These are phyloP conservation scores for Rhinocladiella mackenziei DNA, from an alignment of 2,329 filamentous ascomycete genomes.

Conservation along the genomic window DNA sequence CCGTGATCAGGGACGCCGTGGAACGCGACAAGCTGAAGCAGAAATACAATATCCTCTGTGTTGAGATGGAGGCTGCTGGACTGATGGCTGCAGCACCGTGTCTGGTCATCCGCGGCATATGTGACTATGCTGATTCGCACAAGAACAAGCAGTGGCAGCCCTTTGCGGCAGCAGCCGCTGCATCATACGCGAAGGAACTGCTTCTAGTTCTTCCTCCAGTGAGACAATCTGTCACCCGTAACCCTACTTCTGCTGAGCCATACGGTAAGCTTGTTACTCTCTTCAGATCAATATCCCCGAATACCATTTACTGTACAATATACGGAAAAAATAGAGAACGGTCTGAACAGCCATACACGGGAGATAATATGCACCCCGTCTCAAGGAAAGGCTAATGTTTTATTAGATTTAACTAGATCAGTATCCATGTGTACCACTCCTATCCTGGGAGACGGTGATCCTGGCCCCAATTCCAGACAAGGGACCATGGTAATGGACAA, in stretches of 20 bases:
- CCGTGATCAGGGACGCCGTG: conserved; percentile 28
- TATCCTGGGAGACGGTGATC: background rate
- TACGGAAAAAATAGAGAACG: too few relatives aligned
- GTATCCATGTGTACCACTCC: background rate
- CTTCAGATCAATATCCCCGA: too few relatives aligned
- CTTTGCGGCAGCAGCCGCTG: conserved; percentile 27
- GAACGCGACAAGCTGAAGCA: conserved; percentile 16
- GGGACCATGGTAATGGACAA: background rate
- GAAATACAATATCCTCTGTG: conserved; percentile 6
- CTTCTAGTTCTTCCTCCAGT: conserved; percentile 1
- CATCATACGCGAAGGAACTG: conserved; percentile 26
- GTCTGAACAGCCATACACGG: too few relatives aligned
- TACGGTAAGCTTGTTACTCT: background rate
- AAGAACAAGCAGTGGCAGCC: conserved; percentile 29
- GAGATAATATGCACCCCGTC: background rate
- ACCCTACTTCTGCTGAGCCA: background rate
- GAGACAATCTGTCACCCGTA: background rate
- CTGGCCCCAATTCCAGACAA: background rate
- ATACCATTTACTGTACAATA: too few relatives aligned
- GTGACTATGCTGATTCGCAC: conserved; percentile 29
- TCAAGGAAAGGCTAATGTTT: background rate
- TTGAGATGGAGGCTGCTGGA: conserved; percentile 29
- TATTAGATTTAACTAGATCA: background rate
- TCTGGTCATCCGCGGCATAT: conserved; percentile 29
- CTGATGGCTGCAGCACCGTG: conserved; percentile 26